A percentile compares a stretch with the other conserved stretches of the same genome.
Evolutionary conservation across 2,329 filamentous ascomycete species (phyloP).

Genomic region (Nothophaeocryptopus gaeumannii): DNA sequence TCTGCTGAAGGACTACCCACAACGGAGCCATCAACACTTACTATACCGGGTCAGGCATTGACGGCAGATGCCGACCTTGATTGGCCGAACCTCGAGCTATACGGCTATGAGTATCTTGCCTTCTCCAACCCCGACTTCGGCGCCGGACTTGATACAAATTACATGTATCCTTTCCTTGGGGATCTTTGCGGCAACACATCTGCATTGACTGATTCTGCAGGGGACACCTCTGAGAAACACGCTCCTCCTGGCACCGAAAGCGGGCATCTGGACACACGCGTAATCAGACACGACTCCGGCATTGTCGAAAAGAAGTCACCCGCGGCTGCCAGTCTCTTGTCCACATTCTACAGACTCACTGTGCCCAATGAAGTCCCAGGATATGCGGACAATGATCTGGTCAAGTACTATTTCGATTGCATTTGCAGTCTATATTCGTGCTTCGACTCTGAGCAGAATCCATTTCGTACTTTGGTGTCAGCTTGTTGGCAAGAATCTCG

Average conservation of each 20-base stretch:
- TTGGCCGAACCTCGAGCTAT: conserved; percentile 17
- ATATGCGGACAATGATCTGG: conserved; percentile 44
- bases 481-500: conserved; percentile 58
- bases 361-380: conserved; percentile 29
- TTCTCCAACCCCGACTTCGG: neutral
- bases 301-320: neutral
- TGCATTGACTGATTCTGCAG: no score
- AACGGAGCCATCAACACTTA: no score
- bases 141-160: no score
- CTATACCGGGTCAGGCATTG: neutral
- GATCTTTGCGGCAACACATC: no score
- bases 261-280: neutral
- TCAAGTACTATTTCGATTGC: conserved; percentile 64
- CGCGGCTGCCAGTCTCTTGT: conserved; percentile 14
- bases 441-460: conserved; percentile 61
- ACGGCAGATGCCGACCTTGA: conserved; percentile 6
- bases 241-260: no score
- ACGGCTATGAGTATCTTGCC: conserved; percentile 14
- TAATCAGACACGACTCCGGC: neutral
- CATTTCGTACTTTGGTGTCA: conserved; percentile 58
- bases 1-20: no score
- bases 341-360: conserved; percentile 26
- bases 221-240: no score
- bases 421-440: conserved; percentile 62
- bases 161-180: no score